These are phyloP conservation scores for Psidium friedrichsthalianum DNA, from an alignment of 345 rosid genomes.

Conservation along the genomic window DNA sequence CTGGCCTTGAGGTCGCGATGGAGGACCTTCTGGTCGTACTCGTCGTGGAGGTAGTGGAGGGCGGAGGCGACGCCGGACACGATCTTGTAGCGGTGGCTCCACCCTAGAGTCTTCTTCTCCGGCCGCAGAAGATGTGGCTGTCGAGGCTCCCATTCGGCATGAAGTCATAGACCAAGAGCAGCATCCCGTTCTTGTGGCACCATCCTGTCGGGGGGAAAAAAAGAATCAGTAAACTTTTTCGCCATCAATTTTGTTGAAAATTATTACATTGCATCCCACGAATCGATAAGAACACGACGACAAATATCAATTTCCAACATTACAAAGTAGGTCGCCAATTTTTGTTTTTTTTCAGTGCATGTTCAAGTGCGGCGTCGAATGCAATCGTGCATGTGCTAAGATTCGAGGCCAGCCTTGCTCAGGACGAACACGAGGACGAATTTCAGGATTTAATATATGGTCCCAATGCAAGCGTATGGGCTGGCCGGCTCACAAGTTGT, in stretches of 20 bases:
- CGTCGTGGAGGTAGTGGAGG: constrained; percentile 49
- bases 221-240: not conserved
- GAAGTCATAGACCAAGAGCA: constrained; percentile 44
- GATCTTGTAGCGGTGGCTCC: constrained; percentile 34
- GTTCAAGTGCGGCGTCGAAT: not conserved
- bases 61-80: constrained; percentile 42
- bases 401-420: not conserved
- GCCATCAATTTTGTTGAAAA: not conserved
- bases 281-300: not conserved
- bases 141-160: constrained; percentile 66
- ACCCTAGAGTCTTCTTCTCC: constrained; percentile 10
- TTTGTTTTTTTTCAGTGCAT: not conserved
- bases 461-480: too few species aligned
- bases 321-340: not conserved
- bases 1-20: constrained; percentile 66
- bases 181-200: constrained; percentile 42
- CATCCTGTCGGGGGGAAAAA: constrained; percentile 18
- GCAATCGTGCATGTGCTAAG: not conserved
- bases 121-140: constrained; percentile 19
- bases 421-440: too few species aligned
- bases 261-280: not conserved
- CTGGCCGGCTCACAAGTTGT: too few species aligned
- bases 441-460: too few species aligned
- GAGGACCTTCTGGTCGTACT: constrained; percentile 47
- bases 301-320: not conserved